Percentiles rank a stretch among this genome's conserved stretches.
Evolutionary conservation across 2,329 filamentous ascomycete genomes (phyloP).

Genomic region (Fusarium liriodendri): DNA sequence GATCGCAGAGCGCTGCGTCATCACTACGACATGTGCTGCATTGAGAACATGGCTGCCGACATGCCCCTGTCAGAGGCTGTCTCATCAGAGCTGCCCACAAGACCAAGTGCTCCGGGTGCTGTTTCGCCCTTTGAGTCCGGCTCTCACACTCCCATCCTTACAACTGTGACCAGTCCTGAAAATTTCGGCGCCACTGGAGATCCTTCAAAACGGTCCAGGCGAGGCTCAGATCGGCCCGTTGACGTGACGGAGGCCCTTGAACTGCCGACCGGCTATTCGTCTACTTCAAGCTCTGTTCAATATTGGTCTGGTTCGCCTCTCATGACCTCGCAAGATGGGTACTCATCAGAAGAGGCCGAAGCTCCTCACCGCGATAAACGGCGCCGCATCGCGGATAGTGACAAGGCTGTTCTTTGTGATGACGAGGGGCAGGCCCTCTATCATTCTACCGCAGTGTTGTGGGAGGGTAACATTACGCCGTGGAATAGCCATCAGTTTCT

Average conservation of each 20-base stretch:
- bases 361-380: background rate
- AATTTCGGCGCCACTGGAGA: background rate
- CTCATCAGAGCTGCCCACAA: background rate
- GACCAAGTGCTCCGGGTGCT: background rate
- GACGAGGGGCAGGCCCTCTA: background rate
- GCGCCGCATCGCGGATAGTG: background rate
- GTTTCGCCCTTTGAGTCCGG: background rate
- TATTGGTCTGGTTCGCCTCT: background rate
- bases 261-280: background rate
- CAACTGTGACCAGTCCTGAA: background rate
- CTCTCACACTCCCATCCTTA: background rate
- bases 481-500: background rate
- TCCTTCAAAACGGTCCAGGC: background rate
- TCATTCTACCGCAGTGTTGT: background rate
- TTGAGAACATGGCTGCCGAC: slow-evolving; percentile 34
- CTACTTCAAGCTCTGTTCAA: background rate
- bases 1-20: no score
- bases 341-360: background rate
- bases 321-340: background rate
- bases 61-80: background rate
- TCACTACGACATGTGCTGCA: slow-evolving; percentile 42
- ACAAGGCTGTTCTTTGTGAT: background rate
- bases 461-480: background rate
- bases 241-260: background rate
- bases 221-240: background rate